Percentiles rank a stretch among this genome's conserved stretches.
Evolutionary conservation across 78 protist genomes (phyloP).

Genomic region (Dictyostelium firmibasis): DNA sequence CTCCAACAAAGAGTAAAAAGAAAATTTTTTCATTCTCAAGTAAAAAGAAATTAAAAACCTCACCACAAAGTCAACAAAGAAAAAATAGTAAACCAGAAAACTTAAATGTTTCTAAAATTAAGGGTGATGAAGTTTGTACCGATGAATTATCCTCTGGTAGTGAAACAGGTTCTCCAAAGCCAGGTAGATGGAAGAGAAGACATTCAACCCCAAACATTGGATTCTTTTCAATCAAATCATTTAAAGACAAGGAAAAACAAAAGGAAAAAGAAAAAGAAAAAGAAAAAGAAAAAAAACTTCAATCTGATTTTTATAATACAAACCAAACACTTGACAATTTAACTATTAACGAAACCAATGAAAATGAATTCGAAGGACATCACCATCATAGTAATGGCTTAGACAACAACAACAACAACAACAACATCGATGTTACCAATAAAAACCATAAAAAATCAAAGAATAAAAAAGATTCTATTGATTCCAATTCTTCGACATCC

Average conservation of each 20-base stretch:
- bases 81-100: slow-evolving; percentile 6
- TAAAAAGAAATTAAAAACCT: neutral
- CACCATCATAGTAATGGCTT: neutral
- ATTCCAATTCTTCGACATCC: neutral
- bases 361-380: neutral
- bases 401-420: neutral
- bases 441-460: neutral
- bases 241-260: slow-evolving; percentile 14
- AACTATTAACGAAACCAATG: slow-evolving; percentile 1
- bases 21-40: neutral
- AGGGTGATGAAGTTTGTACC: neutral
- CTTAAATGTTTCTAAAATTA: neutral
- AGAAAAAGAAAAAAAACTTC: neutral
- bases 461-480: neutral
- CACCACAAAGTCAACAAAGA: neutral
- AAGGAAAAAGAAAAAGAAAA: neutral
- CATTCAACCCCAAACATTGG: slow-evolving; percentile 49
- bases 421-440: neutral
- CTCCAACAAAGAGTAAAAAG: slow-evolving; percentile 6
- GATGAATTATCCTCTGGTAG: neutral
- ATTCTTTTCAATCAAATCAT: slow-evolving; percentile 11
- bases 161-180: neutral
- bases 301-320: neutral
- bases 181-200: slow-evolving; percentile 29
- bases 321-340: neutral